Evolutionary conservation across 164 flowering plant species (phyloP), one percentile per base, ranked within the genome.

Genomic region (Amborella trichopoda): DNA sequence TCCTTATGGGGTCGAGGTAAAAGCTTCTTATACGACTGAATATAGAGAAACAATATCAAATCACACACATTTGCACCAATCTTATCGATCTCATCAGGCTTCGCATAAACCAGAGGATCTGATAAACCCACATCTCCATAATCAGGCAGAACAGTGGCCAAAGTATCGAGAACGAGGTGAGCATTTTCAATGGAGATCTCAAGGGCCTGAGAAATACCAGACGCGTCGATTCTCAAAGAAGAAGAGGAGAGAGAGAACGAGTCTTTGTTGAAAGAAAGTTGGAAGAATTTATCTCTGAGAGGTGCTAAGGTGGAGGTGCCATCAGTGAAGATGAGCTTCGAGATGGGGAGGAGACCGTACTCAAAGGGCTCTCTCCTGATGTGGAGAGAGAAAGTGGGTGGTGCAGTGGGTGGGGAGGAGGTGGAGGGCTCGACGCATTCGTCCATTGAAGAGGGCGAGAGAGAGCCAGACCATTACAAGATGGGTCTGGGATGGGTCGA

Each of bases 1-100:
- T 88, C 99, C 75, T 76, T 93, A 42, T 88, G 99, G 36, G 95
- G 50, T 55, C 85, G 65, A 1, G 96, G 95, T 9, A 93, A 65
- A 55, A 93, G 55, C 64, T 76, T 66, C 71, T 83, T 88, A 42
- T 93, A 93, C 6, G 81, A 73, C 65, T 93, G 96, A 40, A 93
- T 72, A 27, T 88, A 93, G 44, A 93, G 55, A 28, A 82, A 93
- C 42, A 88, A 42, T 25, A 88, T 58, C 72, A 93, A 75, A 77
- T 88, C 87, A 55, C 66, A 53, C 43, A 83, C 74, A 58, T 80
- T 67, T 0, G 69, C 96, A 0, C 91, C 90, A 13, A 62, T 63
- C 1, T 69, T 54, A 19, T 67, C 80, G 45, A 69, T 41, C 49
- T 71, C 78, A 5, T 25, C 62, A 2, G 75, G 55, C 17, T 47